Evolutionary conservation across 305 asterid species (phyloP).

Genomic region (Rubia peregrina): DNA sequence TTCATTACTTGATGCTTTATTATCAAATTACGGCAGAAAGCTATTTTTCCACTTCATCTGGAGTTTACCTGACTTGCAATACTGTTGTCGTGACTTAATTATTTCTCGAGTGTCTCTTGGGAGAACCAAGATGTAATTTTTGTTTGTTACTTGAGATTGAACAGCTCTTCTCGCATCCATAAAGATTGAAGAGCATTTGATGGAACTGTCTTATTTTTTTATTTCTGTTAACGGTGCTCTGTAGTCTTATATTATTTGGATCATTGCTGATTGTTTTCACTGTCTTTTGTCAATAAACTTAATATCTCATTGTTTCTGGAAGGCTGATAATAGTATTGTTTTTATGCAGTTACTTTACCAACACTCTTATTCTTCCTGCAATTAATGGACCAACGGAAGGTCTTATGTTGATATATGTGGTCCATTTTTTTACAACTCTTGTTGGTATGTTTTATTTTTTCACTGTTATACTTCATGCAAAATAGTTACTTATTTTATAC

Average conservation of each 20-base stretch:
- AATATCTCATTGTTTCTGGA: conserved; percentile 9
- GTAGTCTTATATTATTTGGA: background rate
- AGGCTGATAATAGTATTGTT: conserved; percentile 7
- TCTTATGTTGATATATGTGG: conserved; percentile 74
- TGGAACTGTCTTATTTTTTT: background rate
- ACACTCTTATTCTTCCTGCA: conserved; percentile 84
- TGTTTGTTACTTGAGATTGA: background rate
- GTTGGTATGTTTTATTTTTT: conserved; percentile 56
- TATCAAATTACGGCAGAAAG: background rate
- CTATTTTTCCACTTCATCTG: background rate
- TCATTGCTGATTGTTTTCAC: conserved; percentile 2
- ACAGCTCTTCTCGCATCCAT: background rate
- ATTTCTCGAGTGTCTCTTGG: background rate
- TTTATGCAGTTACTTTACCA: conserved; percentile 74
- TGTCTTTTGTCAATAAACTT: background rate
- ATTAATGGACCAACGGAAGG: conserved; percentile 97
- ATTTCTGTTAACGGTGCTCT: background rate
- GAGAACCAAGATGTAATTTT: background rate
- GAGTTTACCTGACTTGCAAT: background rate
- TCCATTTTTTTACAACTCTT: conserved; percentile 73
- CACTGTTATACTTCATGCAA: conserved; percentile 13
- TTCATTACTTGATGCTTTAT: background rate
- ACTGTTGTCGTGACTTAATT: background rate
- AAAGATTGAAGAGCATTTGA: background rate
- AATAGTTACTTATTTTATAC: background rate